Evolutionary conservation across 805 yeast species (phyloP).

Genomic region (Dipodascopsis tothii): DNA sequence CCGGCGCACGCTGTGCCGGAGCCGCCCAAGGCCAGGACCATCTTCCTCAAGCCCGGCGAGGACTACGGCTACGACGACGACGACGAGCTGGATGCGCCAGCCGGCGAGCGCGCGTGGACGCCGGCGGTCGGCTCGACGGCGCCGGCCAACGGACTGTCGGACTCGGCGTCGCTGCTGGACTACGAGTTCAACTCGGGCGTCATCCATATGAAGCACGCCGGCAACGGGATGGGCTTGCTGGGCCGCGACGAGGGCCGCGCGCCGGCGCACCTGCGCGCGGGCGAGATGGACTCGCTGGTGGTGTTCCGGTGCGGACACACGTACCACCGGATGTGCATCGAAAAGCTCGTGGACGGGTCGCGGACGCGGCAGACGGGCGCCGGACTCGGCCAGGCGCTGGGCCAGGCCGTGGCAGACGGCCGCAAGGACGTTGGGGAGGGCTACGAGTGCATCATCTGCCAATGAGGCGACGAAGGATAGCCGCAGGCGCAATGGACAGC

Average conservation of each 20-base stretch:
- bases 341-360: slow-evolving; percentile 13
- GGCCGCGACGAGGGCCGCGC: not conserved
- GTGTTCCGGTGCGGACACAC: slow-evolving; percentile 23
- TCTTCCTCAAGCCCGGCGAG: slow-evolving; percentile 1
- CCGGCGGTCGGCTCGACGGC: not conserved
- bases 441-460: slow-evolving; percentile 15
- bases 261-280: not conserved
- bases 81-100: not conserved
- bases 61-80: slow-evolving; percentile 1
- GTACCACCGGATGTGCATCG: slow-evolving; percentile 22
- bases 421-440: slow-evolving; percentile 14
- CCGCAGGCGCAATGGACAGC: not conserved
- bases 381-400: slow-evolving; percentile 2
- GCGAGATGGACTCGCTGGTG: slow-evolving; percentile 20
- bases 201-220: not conserved
- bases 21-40: not conserved
- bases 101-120: not conserved
- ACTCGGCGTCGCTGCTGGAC: not conserved
- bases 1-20: not conserved
- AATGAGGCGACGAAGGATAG: not conserved
- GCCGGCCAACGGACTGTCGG: not conserved
- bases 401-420: slow-evolving; percentile 3
- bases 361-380: too few relatives aligned
- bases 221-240: not conserved
- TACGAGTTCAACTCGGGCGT: not conserved